A percentile compares a stretch with the other conserved stretches of the same genome.
Conservation (phyloP, 768 basidiomycete genomes). For the Mycena galericulata region DNA sequence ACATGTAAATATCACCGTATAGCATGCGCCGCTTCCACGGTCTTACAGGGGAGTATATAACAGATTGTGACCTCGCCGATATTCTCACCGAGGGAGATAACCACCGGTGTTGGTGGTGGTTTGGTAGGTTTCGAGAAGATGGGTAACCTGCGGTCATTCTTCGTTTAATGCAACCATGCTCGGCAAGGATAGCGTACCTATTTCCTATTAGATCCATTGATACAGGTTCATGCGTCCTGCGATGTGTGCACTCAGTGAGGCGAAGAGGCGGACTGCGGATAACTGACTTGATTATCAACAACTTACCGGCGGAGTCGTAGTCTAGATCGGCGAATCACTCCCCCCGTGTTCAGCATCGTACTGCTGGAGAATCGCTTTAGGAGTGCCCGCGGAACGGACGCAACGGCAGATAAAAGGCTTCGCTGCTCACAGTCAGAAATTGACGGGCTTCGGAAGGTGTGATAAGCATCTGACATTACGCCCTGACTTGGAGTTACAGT, state of each 20-base stretch:
- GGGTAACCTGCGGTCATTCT: conserved; percentile 54
- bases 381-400: too few relatives aligned
- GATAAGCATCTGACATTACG: too few relatives aligned
- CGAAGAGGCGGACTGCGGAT: neutral
- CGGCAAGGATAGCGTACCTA: conserved; percentile 49
- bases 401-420: too few relatives aligned
- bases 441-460: too few relatives aligned
- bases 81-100: conserved; percentile 56
- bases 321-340: conserved; percentile 80
- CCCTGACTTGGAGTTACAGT: too few relatives aligned
- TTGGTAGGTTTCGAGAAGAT: conserved; percentile 54
- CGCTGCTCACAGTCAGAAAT: too few relatives aligned
- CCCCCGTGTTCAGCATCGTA: too few relatives aligned
- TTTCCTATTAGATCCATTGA: conserved; percentile 49
- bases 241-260: conserved; percentile 40
- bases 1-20: too few relatives aligned
- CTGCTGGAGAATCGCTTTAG: too few relatives aligned
- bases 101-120: conserved; percentile 62
- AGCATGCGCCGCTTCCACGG: too few relatives aligned
- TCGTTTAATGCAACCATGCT: neutral
- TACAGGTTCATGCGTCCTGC: conserved; percentile 65
- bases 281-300: conserved; percentile 69
- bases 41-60: too few relatives aligned
- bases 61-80: conserved; percentile 70
- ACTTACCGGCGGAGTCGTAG: conserved; percentile 65